These are phyloP conservation scores for Drosera spatulata DNA, from an alignment of 179 eudicot species.

Conservation along the genomic window DNA sequence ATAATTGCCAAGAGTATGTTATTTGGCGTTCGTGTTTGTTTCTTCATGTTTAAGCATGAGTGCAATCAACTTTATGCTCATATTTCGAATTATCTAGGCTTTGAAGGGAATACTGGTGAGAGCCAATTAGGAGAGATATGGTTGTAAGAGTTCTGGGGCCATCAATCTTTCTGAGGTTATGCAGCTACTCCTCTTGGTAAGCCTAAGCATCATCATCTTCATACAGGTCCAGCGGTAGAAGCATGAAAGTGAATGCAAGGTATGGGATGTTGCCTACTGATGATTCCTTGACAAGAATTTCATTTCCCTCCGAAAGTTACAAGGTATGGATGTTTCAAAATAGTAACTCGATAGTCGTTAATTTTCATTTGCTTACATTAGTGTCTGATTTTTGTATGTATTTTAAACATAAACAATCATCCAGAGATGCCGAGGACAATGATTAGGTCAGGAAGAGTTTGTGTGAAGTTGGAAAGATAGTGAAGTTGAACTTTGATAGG, in stretches of 20 bases:
- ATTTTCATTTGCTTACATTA: constrained; percentile 1
- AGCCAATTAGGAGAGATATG: constrained; percentile 92
- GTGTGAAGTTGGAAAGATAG: constrained; percentile 68
- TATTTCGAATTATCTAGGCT: constrained; percentile 44
- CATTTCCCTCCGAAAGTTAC: constrained; percentile 52
- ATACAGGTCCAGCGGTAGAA: constrained; percentile 92
- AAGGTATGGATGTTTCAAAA: constrained; percentile 35
- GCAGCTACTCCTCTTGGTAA: constrained; percentile 79
- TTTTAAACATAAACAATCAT: constrained; percentile 75
- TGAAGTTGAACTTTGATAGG: constrained; percentile 68
- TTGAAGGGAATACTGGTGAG: constrained; percentile 93
- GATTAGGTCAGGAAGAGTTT: constrained; percentile 59
- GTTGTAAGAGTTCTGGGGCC: constrained; percentile 76
- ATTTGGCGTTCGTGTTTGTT: not conserved
- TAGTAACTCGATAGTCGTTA: not conserved
- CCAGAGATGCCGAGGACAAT: constrained; percentile 73
- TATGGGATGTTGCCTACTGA: constrained; percentile 81
- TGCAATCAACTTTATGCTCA: not conserved
- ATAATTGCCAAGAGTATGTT: constrained; percentile 77
- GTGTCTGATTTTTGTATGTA: constrained; percentile 28
- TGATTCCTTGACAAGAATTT: constrained; percentile 77
- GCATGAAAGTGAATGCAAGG: constrained; percentile 95
- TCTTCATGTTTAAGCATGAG: not conserved
- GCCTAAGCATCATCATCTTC: constrained; percentile 6
- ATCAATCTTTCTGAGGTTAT: constrained; percentile 66